These are phyloP conservation scores for Viola odorata DNA, from an alignment of 345 rosid species.

Conservation along the genomic window DNA sequence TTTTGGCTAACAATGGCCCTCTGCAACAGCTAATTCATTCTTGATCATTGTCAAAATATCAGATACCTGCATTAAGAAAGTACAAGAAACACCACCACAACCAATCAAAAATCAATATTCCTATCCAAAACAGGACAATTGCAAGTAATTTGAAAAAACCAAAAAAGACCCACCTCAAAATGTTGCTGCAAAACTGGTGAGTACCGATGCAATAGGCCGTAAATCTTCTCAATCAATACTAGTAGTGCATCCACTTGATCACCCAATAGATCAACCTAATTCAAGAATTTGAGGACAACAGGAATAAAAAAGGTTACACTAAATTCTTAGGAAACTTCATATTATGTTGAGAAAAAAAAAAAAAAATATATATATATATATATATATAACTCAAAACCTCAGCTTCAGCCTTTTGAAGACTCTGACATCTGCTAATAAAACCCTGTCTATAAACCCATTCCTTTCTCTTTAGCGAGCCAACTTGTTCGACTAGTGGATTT, in stretches of 20 bases:
- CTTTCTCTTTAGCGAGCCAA: slow-evolving; percentile 23
- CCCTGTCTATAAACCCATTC: slow-evolving; percentile 52
- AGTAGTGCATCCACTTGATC: slow-evolving; percentile 66
- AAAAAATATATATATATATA: too few species aligned
- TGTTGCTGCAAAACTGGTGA: slow-evolving; percentile 36
- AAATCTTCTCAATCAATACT: slow-evolving; percentile 46
- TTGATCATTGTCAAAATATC: slow-evolving; percentile 47
- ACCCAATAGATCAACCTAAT: slow-evolving; percentile 75
- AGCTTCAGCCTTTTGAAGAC: slow-evolving; percentile 69
- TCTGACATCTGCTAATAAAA: slow-evolving; percentile 54
- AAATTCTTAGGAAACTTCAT: too few species aligned
- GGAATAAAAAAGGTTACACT: not conserved
- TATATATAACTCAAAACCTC: slow-evolving; percentile 43
- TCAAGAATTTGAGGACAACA: not conserved
- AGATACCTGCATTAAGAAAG: slow-evolving; percentile 53
- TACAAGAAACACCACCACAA: not conserved
- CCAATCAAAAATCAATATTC: not conserved
- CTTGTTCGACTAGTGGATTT: slow-evolving; percentile 21
- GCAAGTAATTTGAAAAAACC: too few species aligned
- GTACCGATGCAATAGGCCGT: slow-evolving; percentile 32
- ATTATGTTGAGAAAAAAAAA: too few species aligned
- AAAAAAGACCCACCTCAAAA: slow-evolving; percentile 30
- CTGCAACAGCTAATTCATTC: too few species aligned
- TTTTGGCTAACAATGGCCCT: too few species aligned
- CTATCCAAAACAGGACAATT: too few species aligned